A percentile compares a stretch with the other conserved stretches of the same genome.
phyloP scores from a whole-genome alignment of 768 basidiomycete species.

The Hemileccinum impolitum region DNA sequence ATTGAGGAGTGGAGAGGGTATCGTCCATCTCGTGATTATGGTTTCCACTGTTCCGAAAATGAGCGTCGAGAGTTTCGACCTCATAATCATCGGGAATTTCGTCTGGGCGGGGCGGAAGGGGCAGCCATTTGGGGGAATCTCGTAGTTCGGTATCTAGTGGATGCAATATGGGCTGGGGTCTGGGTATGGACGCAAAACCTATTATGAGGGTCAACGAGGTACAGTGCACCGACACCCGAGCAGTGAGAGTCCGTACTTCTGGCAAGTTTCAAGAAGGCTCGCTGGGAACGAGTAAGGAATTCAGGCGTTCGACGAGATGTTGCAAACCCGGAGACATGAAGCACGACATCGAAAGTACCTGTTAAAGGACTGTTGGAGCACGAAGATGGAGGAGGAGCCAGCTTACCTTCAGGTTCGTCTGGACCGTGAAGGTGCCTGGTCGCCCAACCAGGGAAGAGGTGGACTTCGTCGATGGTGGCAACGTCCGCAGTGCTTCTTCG shows the following conservation, averaged over 20 bases:
- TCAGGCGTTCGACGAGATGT: constrained; percentile 56
- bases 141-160: constrained; percentile 27
- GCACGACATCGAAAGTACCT: constrained; percentile 66
- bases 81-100: constrained; percentile 63
- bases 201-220: constrained; percentile 2
- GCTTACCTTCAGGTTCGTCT: constrained; percentile 28
- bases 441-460: constrained; percentile 83
- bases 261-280: constrained; percentile 72
- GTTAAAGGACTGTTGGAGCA: neutral
- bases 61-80: constrained; percentile 51
- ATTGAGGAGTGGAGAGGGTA: constrained; percentile 12
- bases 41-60: constrained; percentile 36
- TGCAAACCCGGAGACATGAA: constrained; percentile 78
- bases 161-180: constrained; percentile 36
- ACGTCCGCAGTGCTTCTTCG: constrained; percentile 25
- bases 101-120: constrained; percentile 53
- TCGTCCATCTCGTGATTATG: constrained; percentile 21
- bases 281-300: constrained; percentile 66
- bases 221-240: neutral
- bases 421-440: constrained; percentile 42
- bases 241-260: constrained; percentile 47
- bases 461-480: constrained; percentile 43
- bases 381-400: neutral
- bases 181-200: constrained; percentile 78
- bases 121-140: constrained; percentile 27